Evolutionary conservation across 2,329 filamentous ascomycete species (phyloP), one percentile per base, ranked within the genome.

Genomic region (Fusarium poae): DNA sequence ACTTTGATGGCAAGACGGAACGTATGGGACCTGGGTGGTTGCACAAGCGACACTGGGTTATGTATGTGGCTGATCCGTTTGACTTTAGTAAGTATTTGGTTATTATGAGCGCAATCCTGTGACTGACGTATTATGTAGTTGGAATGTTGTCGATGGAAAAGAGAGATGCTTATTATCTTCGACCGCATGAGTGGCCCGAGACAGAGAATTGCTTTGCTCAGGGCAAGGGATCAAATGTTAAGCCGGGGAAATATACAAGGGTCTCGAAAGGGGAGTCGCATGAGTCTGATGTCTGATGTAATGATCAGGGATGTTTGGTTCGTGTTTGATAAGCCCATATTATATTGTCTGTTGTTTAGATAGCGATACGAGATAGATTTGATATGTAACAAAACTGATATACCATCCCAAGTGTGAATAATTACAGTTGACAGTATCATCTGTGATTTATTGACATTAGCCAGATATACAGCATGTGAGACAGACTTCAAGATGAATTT

Each of bases 1-100:
- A 77, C 13, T 73, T 70, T 45, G 81, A 83, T 58, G 81, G 81
- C 13, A 77, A 76, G 21, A 79, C 77, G 8, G 79, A 75, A 35
- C 66, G 68, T 2, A 68, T 73, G 70, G 72, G 72, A 20, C 72
- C 72, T 27, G 72, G 72, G 20, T 74, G 72, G 72, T 65, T 73
- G 30, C 69, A 74, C 43, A 70, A 71, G 46, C 63, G 72, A 10
- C 34, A 59, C 7, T 73, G 70, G 72, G 43, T 32, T 6, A 57
- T 62, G 55, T 73, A 45, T 12, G 10, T 70, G 3, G 51, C 52
- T 3, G 72, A 74, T 39, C 72, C 72, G 1, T 74, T 74, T 2
- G 66, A 74, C 27, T 70, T 74, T 10, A 51, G 48, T 50, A 50
- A 50, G 48, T 39, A 20, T 15, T 20, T 20, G 25, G 21, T 8